Conservation (phyloP, 768 basidiomycete genomes). For the Mycena pura region DNA sequence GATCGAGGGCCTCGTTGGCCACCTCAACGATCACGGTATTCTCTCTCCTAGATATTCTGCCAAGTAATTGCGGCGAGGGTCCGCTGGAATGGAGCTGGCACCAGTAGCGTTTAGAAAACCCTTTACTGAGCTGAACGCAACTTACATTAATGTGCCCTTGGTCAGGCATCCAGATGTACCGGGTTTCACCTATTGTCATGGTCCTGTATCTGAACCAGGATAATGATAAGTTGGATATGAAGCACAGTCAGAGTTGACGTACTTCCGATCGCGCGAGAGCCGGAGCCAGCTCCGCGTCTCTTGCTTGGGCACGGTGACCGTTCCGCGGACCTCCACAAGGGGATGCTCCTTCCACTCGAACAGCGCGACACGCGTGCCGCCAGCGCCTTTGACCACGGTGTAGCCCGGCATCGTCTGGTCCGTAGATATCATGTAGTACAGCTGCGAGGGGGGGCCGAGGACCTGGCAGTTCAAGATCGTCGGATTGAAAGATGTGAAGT, state of each 20-base stretch:
- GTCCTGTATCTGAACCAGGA: too few species aligned
- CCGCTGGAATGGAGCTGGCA: constrained; percentile 10
- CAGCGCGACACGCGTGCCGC: constrained; percentile 44
- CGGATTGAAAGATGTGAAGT: constrained; percentile 24
- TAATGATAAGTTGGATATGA: too few species aligned
- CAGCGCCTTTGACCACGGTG: constrained; percentile 45
- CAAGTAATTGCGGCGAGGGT: constrained; percentile 38
- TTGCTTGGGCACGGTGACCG: too few species aligned
- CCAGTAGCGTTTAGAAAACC: neutral
- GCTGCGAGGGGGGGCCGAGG: constrained; percentile 40
- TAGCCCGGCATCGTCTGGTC: constrained; percentile 40
- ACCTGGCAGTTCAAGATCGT: constrained; percentile 47
- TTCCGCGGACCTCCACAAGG: constrained; percentile 47
- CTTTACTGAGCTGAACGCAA: too few species aligned
- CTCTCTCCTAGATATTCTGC: constrained; percentile 40
- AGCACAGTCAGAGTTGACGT: too few species aligned
- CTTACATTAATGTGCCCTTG: too few species aligned
- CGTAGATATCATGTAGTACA: constrained; percentile 47
- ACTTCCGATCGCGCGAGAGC: too few species aligned
- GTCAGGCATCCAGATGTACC: too few species aligned
- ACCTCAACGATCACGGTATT: constrained; percentile 49
- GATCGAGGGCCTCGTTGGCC: constrained; percentile 52
- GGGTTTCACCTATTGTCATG: too few species aligned
- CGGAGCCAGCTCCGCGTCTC: too few species aligned
- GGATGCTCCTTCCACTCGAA: constrained; percentile 46